Evolutionary conservation across 2,329 filamentous ascomycete species (phyloP).

Genomic region (Xylariaceae sp.): DNA sequence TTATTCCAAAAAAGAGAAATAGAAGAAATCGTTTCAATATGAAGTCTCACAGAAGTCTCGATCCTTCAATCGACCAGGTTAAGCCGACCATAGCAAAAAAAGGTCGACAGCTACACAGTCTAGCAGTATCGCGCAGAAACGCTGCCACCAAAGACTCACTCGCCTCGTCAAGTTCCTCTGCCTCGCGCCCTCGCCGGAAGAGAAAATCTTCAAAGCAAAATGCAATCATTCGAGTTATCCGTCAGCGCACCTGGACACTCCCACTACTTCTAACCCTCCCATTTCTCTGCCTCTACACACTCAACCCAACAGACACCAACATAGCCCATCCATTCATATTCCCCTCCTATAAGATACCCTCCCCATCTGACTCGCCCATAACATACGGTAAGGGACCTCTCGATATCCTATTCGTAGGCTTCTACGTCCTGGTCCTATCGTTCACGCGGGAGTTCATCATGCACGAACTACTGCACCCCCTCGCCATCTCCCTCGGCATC

Average conservation of each 20-base stretch:
- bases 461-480: slow-evolving; percentile 79
- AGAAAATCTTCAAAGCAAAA: too few relatives aligned
- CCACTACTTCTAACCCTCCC: not conserved
- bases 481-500: slow-evolving; percentile 68
- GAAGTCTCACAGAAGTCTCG: not conserved
- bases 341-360: not conserved
- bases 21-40: slow-evolving; percentile 5
- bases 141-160: too few relatives aligned
- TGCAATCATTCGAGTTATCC: not conserved
- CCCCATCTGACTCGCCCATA: not conserved
- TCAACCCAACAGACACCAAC: not conserved
- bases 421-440: slow-evolving; percentile 85
- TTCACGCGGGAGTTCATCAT: slow-evolving; percentile 96
- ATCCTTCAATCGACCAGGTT: not conserved
- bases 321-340: not conserved
- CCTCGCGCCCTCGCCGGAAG: too few relatives aligned
- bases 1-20: too few relatives aligned
- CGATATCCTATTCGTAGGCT: slow-evolving; percentile 77
- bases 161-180: too few relatives aligned
- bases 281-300: not conserved
- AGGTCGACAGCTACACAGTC: not conserved
- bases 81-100: not conserved
- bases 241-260: not conserved
- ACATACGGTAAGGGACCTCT: not conserved
- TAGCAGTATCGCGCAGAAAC: not conserved